Evolutionary conservation across 2,329 filamentous ascomycete species (phyloP), one percentile per base, ranked within the genome.

Genomic region (Annulohypoxylon truncatum): DNA sequence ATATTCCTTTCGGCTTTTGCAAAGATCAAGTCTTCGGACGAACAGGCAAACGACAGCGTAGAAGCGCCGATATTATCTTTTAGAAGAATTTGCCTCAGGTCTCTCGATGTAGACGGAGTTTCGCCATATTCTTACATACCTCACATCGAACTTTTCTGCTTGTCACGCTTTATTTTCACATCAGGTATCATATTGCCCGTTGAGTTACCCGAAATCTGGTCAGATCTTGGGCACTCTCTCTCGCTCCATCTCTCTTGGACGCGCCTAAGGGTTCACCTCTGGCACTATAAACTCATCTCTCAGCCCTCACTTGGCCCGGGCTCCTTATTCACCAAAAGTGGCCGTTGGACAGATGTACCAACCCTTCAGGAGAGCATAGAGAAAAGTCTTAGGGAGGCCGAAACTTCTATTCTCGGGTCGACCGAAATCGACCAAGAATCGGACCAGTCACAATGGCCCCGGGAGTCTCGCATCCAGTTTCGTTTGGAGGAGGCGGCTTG

Each of bases 111-210:
- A 0, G 96, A 99, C 77, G 96, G 96, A 9, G 90, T 96, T 47
- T 90, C 92, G 0, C 91, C 92, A 0, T 99, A 98, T 78, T 88
- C 90, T 50, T 85, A 97, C 62, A 94, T 94, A 18, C 93, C 94
- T 0, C 87, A 92, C 69, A 84, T 97, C 12, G 93, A 97, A 76
- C 84, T 98, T 0, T 92, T 98, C 67, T 90, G 89, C 69, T 82
- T 97, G 5, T 92, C 94, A 2, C 79, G 82, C 24, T 82, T 82
- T 68, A 77, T 87, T 26, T 81, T 88, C 58, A 77, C 78, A 82
- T 74, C 81, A 80, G 12, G 71, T 7, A 20, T 64, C 5, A 59
- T 74, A 22, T 52, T 73, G 6, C 72, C 71, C 9, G 66, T 51
- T 2, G 62, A 53, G n/a, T n/a, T 53, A 6, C 69, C 62, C 5